These are phyloP conservation scores for Wickerhamiella lipophila DNA, from an alignment of 805 yeast species.

Conservation along the genomic window DNA sequence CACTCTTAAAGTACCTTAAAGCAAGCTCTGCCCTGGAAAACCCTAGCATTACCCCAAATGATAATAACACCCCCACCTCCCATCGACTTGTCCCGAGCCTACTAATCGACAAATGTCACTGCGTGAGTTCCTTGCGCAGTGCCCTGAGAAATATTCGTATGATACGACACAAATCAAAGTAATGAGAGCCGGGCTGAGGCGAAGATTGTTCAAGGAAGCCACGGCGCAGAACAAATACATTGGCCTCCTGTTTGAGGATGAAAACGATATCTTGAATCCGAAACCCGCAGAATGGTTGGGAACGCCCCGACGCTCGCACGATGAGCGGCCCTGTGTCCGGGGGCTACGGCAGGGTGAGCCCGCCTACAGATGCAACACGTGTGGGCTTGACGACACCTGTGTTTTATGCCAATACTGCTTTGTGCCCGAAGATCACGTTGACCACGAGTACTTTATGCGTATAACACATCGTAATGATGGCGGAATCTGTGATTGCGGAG, in stretches of 20 bases:
- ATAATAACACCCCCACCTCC: neutral
- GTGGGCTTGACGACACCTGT: conserved; percentile 69
- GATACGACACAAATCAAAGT: conserved; percentile 20
- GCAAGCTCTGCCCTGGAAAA: too few species aligned
- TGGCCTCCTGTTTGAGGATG: conserved; percentile 6
- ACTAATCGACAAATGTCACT: conserved; percentile 6
- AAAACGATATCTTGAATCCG: neutral
- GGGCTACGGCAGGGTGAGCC: conserved; percentile 70
- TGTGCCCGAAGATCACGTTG: conserved; percentile 53
- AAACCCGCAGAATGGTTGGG: conserved; percentile 20
- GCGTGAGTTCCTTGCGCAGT: conserved; percentile 21
- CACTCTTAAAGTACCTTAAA: too few species aligned
- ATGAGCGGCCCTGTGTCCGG: conserved; percentile 59
- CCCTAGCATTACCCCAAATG: too few species aligned
- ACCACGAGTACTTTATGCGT: conserved; percentile 55
- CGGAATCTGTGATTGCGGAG: conserved; percentile 85
- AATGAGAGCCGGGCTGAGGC: conserved; percentile 26
- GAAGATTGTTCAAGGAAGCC: conserved; percentile 35
- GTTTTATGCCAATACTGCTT: conserved; percentile 72
- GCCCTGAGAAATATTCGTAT: conserved; percentile 25
- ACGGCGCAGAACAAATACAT: conserved; percentile 34
- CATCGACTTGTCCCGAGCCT: neutral
- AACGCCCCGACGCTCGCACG: conserved; percentile 31
- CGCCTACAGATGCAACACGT: conserved; percentile 62
- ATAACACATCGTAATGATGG: conserved; percentile 51